These are phyloP conservation scores for Pinus tabuliformis DNA, from an alignment of 75 land plant species.

Conservation along the genomic window DNA sequence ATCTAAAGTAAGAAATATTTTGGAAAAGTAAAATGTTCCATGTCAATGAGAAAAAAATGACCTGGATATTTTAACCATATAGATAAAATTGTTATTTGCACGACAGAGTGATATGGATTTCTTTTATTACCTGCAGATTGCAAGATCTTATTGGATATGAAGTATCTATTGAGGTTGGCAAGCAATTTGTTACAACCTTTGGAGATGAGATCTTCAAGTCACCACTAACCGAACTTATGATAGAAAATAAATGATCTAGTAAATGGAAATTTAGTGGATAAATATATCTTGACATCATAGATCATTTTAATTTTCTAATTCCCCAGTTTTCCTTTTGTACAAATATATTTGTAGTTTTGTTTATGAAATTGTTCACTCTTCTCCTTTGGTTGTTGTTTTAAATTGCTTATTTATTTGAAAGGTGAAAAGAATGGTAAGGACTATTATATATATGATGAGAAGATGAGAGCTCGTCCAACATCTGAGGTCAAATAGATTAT, in stretches of 20 bases:
- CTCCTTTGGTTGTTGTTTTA: too few species aligned
- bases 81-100: neutral
- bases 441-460: too few species aligned
- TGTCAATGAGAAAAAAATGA: neutral
- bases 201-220: constrained; percentile 57
- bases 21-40: neutral
- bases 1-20: neutral
- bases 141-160: constrained; percentile 88
- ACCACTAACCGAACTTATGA: constrained; percentile 47
- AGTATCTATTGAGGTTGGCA: constrained; percentile 57
- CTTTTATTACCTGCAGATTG: constrained; percentile 39
- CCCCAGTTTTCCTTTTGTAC: neutral
- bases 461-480: too few species aligned
- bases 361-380: too few species aligned
- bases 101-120: neutral
- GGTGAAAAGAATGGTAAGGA: too few species aligned
- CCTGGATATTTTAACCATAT: neutral
- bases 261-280: constrained; percentile 7
- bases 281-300: neutral
- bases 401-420: too few species aligned
- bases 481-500: too few species aligned
- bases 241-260: constrained; percentile 76
- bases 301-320: neutral
- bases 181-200: constrained; percentile 53
- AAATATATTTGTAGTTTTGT: neutral